Percentiles rank a stretch among this genome's conserved stretches.
phyloP scores from a whole-genome alignment of 306 rosid species.

The Aeschynomene evenia region DNA sequence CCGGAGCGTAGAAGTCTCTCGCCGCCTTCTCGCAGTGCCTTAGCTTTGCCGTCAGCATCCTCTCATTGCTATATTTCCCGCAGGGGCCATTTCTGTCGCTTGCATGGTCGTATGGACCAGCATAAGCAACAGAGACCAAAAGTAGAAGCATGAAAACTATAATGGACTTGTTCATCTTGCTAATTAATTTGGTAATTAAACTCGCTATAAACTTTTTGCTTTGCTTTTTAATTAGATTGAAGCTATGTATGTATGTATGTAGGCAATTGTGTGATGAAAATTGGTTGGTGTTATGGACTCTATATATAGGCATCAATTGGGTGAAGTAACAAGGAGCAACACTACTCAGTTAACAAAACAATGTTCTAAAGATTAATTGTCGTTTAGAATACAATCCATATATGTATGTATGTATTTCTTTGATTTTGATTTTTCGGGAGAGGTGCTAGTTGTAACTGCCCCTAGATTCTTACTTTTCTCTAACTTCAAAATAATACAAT shows the following conservation, averaged over 20 bases:
- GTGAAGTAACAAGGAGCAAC: background rate
- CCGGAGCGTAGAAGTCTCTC: background rate
- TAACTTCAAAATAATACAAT: too few species aligned
- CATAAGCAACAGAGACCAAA: background rate
- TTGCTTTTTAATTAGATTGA: too few species aligned
- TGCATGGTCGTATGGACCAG: background rate
- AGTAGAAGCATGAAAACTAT: background rate
- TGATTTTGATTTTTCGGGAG: too few species aligned
- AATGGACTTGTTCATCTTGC: background rate
- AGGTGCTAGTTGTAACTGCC: too few species aligned
- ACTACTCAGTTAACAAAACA: background rate
- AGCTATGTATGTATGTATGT: too few species aligned
- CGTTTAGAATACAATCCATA: background rate
- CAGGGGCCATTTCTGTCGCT: background rate
- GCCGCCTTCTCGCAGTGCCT: slow-evolving; percentile 7
- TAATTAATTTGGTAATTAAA: background rate
- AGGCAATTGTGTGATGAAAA: too few species aligned
- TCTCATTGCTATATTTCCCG: background rate
- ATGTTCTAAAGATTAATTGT: background rate
- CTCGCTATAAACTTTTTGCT: too few species aligned
- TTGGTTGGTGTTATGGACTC: too few species aligned
- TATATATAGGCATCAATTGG: background rate
- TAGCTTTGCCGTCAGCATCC: background rate
- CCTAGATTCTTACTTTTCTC: background rate
- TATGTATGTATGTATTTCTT: too few species aligned